Evolutionary conservation across 768 basidiomycete genomes (phyloP).

Genomic region (Nidularia sp.): DNA sequence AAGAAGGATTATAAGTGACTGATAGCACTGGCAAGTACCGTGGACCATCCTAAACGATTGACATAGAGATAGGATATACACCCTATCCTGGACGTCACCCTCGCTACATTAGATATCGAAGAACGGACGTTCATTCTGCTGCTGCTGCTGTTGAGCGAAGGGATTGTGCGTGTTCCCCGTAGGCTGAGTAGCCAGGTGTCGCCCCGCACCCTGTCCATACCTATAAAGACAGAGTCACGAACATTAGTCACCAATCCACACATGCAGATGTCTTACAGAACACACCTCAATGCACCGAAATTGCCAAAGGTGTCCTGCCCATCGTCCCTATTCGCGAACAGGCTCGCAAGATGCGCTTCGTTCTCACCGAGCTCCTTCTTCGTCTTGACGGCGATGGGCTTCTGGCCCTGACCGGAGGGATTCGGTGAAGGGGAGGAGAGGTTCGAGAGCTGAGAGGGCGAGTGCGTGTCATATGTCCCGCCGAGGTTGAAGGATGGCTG

Average conservation of each 20-base stretch:
- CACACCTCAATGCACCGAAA: constrained; percentile 63
- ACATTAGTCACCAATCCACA: constrained; percentile 1
- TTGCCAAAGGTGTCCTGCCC: constrained; percentile 98
- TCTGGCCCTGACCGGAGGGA: constrained; percentile 25
- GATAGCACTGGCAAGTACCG: not conserved
- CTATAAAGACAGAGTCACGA: constrained; percentile 27
- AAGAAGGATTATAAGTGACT: too few species aligned
- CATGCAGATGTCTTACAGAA: not conserved
- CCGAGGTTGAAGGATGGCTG: constrained; percentile 63
- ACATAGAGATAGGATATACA: too few species aligned
- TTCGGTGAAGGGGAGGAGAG: constrained; percentile 33
- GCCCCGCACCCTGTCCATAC: constrained; percentile 57
- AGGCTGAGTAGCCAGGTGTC: constrained; percentile 35
- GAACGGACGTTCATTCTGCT: constrained; percentile 71
- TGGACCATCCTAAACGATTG: too few species aligned
- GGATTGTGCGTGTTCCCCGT: constrained; percentile 58
- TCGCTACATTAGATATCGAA: constrained; percentile 55
- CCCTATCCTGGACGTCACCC: not conserved
- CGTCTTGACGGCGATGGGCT: constrained; percentile 34
- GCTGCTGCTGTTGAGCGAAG: constrained; percentile 60
- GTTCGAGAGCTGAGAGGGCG: constrained; percentile 38
- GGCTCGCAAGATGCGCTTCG: constrained; percentile 71
- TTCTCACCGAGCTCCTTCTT: constrained; percentile 47
- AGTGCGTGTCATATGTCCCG: constrained; percentile 62
- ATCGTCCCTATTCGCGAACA: constrained; percentile 88